Conservation (phyloP, 2,329 filamentous ascomycete genomes). For the Cadophora luteo-olivacea region DNA sequence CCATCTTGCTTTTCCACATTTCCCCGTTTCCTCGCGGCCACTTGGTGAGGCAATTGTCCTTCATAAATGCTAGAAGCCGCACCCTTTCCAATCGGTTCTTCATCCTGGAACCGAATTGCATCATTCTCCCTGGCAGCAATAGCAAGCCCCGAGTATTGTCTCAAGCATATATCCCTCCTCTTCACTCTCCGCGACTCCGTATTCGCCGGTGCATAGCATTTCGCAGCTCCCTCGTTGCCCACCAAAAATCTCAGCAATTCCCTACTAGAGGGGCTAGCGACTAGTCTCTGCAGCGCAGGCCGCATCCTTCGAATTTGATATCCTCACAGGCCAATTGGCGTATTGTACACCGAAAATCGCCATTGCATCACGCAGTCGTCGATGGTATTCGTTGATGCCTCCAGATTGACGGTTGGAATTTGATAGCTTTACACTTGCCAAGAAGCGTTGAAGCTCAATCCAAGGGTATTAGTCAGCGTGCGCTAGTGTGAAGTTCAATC, state of each 20-base stretch:
- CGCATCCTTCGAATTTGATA: conserved; percentile 36
- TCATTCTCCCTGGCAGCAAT: conserved; percentile 6
- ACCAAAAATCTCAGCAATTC: conserved; percentile 17
- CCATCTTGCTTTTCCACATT: too few relatives aligned
- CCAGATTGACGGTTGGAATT: background rate
- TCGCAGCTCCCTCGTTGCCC: background rate
- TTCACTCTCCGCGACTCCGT: background rate
- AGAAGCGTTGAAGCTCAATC: background rate
- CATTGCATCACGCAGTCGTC: conserved; percentile 35
- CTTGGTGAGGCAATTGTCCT: background rate
- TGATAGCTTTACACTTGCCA: background rate
- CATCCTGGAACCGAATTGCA: background rate
- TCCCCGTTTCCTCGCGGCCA: background rate
- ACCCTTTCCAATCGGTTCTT: background rate
- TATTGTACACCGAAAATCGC: conserved; percentile 21
- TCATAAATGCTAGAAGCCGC: background rate
- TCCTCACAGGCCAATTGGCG: conserved; percentile 29
- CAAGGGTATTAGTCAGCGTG: conserved; percentile 6
- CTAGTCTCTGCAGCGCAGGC: conserved; percentile 41
- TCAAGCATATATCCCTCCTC: background rate
- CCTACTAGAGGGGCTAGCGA: conserved; percentile 35
- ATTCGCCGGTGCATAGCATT: background rate
- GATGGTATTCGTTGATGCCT: background rate
- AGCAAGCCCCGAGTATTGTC: background rate
- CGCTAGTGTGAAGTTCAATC: conserved; percentile 24